phyloP scores from a whole-genome alignment of 306 rosid species.

The Trifolium dubium region DNA sequence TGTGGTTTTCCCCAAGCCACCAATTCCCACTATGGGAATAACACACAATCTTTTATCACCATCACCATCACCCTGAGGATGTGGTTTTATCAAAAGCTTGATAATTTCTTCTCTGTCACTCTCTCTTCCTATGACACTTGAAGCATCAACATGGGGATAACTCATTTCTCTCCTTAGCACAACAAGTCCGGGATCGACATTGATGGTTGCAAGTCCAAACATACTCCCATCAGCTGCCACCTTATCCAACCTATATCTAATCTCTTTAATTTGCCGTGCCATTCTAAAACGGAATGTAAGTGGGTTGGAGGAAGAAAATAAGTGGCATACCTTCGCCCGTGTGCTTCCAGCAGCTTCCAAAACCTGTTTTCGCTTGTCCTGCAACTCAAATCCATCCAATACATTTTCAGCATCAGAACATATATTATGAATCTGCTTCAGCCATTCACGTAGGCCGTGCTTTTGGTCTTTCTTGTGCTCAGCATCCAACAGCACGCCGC shows the following conservation, averaged over 20 bases:
- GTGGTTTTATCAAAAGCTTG: not conserved
- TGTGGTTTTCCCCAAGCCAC: slow-evolving; percentile 11
- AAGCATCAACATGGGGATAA: not conserved
- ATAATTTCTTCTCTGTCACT: not conserved
- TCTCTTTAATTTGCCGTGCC: not conserved
- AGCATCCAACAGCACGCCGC: not conserved
- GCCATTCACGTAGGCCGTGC: not conserved
- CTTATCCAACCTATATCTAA: not conserved
- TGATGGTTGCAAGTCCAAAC: not conserved
- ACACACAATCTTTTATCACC: not conserved
- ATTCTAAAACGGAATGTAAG: not conserved
- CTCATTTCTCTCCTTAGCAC: not conserved
- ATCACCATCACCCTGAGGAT: not conserved
- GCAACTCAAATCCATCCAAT: not conserved
- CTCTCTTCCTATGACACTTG: not conserved
- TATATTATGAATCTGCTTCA: not conserved
- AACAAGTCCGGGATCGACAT: not conserved
- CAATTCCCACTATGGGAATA: not conserved
- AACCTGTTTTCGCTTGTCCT: not conserved
- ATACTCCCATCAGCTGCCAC: slow-evolving; percentile 10
- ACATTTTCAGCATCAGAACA: not conserved
- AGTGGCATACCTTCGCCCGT: not conserved
- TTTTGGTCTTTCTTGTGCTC: not conserved
- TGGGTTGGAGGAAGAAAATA: not conserved
- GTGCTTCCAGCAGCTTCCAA: not conserved